Conservation (phyloP, 2,329 filamentous ascomycete genomes). For the Fusarium newnesense region DNA sequence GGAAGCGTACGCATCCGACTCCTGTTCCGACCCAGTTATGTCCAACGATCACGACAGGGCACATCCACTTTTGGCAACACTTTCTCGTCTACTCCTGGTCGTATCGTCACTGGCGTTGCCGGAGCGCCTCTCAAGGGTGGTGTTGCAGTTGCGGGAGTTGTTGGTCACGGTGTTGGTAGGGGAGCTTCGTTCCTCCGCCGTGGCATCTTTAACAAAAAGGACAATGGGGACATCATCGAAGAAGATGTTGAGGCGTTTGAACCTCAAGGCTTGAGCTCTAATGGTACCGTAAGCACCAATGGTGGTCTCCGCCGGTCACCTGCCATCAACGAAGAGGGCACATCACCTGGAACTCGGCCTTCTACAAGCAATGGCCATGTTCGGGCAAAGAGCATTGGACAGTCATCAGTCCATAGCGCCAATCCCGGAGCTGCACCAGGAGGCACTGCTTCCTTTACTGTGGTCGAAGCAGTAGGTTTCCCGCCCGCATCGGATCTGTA, state of each 20-base stretch:
- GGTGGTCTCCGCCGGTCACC: constrained; percentile 56
- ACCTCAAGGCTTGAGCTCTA: constrained; percentile 49
- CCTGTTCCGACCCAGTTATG: constrained; percentile 92
- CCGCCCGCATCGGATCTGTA: constrained; percentile 82
- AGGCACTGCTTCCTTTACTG: constrained; percentile 82
- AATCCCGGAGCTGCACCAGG: constrained; percentile 69
- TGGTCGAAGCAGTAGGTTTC: constrained; percentile 83
- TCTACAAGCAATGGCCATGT: constrained; percentile 53
- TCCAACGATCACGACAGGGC: constrained; percentile 86
- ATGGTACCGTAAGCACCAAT: constrained; percentile 51
- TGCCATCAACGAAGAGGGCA: constrained; percentile 49
- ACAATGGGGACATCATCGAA: constrained; percentile 67
- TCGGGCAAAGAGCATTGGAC: constrained; percentile 69
- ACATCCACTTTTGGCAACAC: constrained; percentile 94
- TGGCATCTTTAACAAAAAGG: constrained; percentile 80
- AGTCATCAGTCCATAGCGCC: constrained; percentile 73
- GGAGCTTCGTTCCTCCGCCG: constrained; percentile 91
- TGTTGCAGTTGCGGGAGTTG: constrained; percentile 75
- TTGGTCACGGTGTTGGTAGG: constrained; percentile 84
- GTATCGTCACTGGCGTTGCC: constrained; percentile 82
- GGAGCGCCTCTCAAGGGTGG: constrained; percentile 96
- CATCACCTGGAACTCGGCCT: constrained; percentile 35
- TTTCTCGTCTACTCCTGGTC: constrained; percentile 84
- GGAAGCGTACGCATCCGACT: constrained; percentile 84
- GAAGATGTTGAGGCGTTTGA: constrained; percentile 55